These are phyloP conservation scores for Rhododendron vialii DNA, from an alignment of 148 eudicot species.

Conservation along the genomic window DNA sequence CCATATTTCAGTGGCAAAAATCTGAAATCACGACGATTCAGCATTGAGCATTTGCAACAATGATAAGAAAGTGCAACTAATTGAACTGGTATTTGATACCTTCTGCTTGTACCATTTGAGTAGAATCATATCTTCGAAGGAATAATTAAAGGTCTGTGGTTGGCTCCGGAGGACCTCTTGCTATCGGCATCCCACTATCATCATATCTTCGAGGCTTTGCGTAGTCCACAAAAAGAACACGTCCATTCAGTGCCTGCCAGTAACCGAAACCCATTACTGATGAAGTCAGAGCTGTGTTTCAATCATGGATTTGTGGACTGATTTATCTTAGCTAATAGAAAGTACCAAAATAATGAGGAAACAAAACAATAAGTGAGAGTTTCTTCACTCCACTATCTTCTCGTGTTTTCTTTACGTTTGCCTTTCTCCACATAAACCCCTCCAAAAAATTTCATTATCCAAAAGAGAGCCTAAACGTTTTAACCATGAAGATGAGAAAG, in stretches of 20 bases:
- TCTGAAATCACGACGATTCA: neutral
- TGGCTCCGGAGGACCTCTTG: conserved; percentile 73
- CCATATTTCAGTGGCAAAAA: neutral
- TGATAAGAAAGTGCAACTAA: neutral
- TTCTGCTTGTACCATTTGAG: neutral
- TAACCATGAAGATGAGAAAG: neutral
- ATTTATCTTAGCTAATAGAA: neutral
- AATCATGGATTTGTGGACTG: neutral
- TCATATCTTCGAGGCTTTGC: conserved; percentile 43
- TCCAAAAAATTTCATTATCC: neutral
- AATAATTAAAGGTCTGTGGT: conserved; percentile 8
- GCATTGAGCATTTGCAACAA: neutral
- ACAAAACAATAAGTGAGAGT: neutral
- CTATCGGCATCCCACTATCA: conserved; percentile 48
- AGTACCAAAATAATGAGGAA: neutral
- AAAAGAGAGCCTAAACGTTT: neutral
- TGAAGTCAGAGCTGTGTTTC: neutral
- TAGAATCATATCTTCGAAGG: neutral
- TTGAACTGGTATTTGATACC: neutral
- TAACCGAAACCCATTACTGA: neutral
- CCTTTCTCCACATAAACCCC: no score
- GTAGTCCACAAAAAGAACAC: conserved; percentile 55
- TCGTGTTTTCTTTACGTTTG: neutral
- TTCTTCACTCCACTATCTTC: neutral
- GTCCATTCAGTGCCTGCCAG: conserved; percentile 59